Evolutionary conservation across 306 rosid species (phyloP), one percentile per base, ranked within the genome.

Genomic region (Clitoria ternatea): DNA sequence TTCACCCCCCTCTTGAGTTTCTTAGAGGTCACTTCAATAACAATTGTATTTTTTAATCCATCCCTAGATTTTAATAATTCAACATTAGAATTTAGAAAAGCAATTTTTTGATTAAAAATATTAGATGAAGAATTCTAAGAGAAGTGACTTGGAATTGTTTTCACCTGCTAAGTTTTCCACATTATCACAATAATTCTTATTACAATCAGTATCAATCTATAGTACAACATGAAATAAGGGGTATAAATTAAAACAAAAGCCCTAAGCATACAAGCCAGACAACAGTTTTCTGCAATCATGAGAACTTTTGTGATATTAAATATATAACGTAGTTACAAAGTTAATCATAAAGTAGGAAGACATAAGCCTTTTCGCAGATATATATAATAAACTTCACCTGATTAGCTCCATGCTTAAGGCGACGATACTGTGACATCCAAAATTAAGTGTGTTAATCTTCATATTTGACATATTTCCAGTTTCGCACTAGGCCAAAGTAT

Each of bases 361-460:
- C 19, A 70, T 64, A 57, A 50, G 24, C n/a, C 12, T 71, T 35
- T 76, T 18, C 27, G 57, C 11, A 72, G 47, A 73, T 60, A 27
- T 47, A 29, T 37, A 62, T 49, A 54, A 77, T 55, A 13, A 74
- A 53, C 57, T 70, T 45, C 72, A 94, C 99, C 99, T 87, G 97
- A 87, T 85, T 94, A 60, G 81, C 59, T 66, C 99, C 97, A 82
- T 91, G 99, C 84, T 94, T 94, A 71, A 91, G 94, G 81, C 99
- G 96, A 18, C 99, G 96, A 79, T 94, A 94, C 99, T 94, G 92
- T 50, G 47, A 79, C 77, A 78, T 79, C 26, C 73, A 59, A 77
- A 75, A 74, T 30, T 53, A 72, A 39, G 48, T 13, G 14, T 70
- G 85, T 75, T 65, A 74, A 61, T 35, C n/a, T 75, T 76, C 54